Evolutionary conservation across 1,284 basidiomycete genomes (phyloP).

Genomic region (Moesziomyces sp.): DNA sequence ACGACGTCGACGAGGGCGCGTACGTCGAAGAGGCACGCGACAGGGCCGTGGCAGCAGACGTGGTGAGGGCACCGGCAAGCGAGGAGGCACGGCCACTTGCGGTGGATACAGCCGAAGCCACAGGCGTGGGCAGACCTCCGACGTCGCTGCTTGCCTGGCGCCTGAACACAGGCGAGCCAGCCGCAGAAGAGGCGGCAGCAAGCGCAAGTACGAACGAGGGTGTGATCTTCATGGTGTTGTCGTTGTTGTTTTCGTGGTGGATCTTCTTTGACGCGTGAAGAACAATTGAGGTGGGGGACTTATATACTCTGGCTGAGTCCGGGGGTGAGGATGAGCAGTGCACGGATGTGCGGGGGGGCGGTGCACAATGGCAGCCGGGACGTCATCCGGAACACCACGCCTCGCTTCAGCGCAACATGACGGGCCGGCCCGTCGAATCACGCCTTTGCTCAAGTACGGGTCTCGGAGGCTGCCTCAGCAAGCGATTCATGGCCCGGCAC

Average conservation of each 20-base stretch:
- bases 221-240: conserved; percentile 35
- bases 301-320: conserved; percentile 20
- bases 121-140: conserved; percentile 7
- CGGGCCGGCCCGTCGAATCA: no score
- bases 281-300: background rate
- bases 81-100: background rate
- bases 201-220: conserved; percentile 33
- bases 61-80: background rate
- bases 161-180: conserved; percentile 21
- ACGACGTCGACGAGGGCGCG: background rate
- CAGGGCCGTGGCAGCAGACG: background rate
- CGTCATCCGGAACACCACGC: no score
- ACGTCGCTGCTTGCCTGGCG: conserved; percentile 12
- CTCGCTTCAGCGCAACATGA: no score
- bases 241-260: background rate
- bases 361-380: no score
- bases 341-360: no score
- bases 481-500: no score
- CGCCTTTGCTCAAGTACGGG: background rate
- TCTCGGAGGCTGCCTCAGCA: conserved; percentile 14
- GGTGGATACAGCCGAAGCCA: background rate
- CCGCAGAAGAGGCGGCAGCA: conserved; percentile 26
- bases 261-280: no score
- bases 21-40: background rate
- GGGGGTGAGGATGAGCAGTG: no score